These are phyloP conservation scores for Solanum ahanhuiri DNA, from an alignment of 257 asterid genomes.

Conservation along the genomic window DNA sequence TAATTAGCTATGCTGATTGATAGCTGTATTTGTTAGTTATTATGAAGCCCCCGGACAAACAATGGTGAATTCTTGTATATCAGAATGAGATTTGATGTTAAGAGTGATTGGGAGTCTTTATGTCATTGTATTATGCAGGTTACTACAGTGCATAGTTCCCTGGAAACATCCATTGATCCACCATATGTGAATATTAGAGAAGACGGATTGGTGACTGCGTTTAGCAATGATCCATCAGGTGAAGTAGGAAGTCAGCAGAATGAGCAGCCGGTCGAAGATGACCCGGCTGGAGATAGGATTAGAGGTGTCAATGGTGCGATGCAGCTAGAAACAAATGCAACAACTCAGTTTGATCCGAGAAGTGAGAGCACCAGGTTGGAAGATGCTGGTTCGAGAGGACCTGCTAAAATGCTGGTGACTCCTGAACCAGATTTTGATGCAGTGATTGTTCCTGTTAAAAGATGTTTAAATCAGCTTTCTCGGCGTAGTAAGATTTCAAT, in stretches of 20 bases:
- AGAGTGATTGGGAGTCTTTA: neutral
- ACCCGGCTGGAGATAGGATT: constrained; percentile 10
- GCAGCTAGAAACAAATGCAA: constrained; percentile 3
- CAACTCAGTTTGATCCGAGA: neutral
- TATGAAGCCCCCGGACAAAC: neutral
- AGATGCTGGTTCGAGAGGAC: neutral
- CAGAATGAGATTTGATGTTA: neutral
- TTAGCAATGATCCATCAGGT: constrained; percentile 16
- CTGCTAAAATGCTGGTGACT: neutral
- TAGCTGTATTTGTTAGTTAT: neutral
- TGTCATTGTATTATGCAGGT: constrained; percentile 10
- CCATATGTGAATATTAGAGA: constrained; percentile 40
- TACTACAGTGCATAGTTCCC: constrained; percentile 19
- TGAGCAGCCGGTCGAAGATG: constrained; percentile 7
- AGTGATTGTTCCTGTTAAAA: constrained; percentile 30
- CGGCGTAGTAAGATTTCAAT: constrained; percentile 30
- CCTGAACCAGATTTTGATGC: constrained; percentile 10
- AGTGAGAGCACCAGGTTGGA: neutral
- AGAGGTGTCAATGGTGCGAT: neutral
- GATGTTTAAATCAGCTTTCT: constrained; percentile 41
- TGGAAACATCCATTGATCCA: constrained; percentile 52
- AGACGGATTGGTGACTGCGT: constrained; percentile 50
- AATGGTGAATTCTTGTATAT: neutral
- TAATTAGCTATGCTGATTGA: neutral
- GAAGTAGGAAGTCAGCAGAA: constrained; percentile 7